These are phyloP conservation scores for Orbilia brochopaga DNA, from an alignment of 2,329 filamentous ascomycete genomes.

Conservation along the genomic window DNA sequence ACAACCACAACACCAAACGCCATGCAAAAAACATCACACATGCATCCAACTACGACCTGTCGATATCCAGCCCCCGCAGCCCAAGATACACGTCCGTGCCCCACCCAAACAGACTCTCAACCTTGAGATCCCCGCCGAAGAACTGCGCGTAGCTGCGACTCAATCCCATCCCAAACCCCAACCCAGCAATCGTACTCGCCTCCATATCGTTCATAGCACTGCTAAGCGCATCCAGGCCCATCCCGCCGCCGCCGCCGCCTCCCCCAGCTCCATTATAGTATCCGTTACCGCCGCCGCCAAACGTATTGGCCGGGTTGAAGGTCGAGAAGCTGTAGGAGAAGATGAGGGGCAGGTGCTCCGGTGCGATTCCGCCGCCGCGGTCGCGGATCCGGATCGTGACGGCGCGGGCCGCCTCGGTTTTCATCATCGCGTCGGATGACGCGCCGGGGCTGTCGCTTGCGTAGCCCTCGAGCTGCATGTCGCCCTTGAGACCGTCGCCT, in stretches of 20 bases:
- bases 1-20: background rate
- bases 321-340: constrained; percentile 99
- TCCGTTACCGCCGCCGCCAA: constrained; percentile 18
- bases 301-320: constrained; percentile 63
- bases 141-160: constrained; percentile 96
- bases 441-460: constrained; percentile 3
- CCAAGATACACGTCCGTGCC: constrained; percentile 73
- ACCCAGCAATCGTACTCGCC: constrained; percentile 82
- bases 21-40: background rate
- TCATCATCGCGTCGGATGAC: constrained; percentile 40
- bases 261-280: constrained; percentile 62
- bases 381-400: constrained; percentile 96
- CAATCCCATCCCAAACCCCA: constrained; percentile 90
- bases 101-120: constrained; percentile 97
- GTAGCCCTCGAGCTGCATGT: constrained; percentile 23
- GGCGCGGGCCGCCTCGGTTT: constrained; percentile 59
- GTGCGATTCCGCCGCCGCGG: constrained; percentile 88
- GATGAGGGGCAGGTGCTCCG: constrained; percentile 81
- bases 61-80: constrained; percentile 66
- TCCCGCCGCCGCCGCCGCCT: constrained; percentile 60
- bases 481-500: constrained; percentile 33
- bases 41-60: constrained; percentile 9
- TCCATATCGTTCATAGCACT: constrained; percentile 75
- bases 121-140: constrained; percentile 90
- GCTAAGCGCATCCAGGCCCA: constrained; percentile 73